phyloP scores from a whole-genome alignment of 139 green algal species.

The Chlamydomonas incerta region DNA sequence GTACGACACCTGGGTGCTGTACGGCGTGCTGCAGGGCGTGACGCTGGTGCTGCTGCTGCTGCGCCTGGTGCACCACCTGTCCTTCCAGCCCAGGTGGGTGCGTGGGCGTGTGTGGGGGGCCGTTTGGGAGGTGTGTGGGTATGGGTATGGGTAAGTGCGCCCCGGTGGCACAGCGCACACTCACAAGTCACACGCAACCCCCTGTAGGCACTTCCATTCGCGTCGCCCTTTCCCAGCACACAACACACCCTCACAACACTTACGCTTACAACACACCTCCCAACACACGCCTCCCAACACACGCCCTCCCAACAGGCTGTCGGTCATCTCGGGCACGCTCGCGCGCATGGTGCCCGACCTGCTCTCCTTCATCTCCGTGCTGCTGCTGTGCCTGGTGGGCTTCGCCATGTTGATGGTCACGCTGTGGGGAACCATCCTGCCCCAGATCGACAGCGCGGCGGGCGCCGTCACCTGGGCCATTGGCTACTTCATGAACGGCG shows the following conservation, averaged over 20 bases:
- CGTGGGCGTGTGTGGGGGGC: no score
- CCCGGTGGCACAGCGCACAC: no score
- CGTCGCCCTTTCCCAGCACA: no score
- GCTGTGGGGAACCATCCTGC: slow-evolving; percentile 39
- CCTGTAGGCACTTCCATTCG: no score
- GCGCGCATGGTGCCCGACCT: slow-evolving; percentile 46
- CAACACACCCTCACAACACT: no score
- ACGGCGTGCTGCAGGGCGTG: slow-evolving; percentile 46
- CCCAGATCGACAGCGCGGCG: not conserved
- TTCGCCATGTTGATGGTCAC: not conserved
- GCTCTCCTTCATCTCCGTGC: slow-evolving; percentile 17
- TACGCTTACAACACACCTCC: no score
- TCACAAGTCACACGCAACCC: no score
- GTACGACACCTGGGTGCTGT: slow-evolving; percentile 41
- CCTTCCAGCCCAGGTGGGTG: slow-evolving; percentile 43
- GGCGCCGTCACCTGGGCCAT: not conserved
- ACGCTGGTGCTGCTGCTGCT: slow-evolving; percentile 49
- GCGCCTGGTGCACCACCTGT: slow-evolving; percentile 40
- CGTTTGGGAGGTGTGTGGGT: no score
- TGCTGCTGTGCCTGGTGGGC: slow-evolving; percentile 29
- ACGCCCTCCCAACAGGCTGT: not conserved
- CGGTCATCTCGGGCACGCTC: slow-evolving; percentile 48
- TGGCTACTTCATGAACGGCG: slow-evolving; percentile 24
- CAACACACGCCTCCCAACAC: no score
- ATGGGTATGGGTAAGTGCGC: no score